Evolutionary conservation across 2,329 filamentous ascomycete species (phyloP), one percentile per base, ranked within the genome.

Genomic region (Ascochyta fabae): DNA sequence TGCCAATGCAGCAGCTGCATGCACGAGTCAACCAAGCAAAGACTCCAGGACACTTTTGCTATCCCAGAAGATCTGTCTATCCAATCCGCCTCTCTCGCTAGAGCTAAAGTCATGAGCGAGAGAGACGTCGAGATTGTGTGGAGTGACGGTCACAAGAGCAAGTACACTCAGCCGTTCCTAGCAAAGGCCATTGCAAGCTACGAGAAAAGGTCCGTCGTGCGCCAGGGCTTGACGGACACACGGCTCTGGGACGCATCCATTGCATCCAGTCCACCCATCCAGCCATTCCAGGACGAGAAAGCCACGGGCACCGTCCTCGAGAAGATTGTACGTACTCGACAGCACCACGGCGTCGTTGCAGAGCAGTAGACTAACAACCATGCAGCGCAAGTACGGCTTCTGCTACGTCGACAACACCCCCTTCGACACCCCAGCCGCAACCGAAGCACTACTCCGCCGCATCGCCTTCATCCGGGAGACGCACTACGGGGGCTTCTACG

Each of bases 401-500:
- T 90, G 84, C 65, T 94, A 94, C 68, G 85, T 97, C 15, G 82
- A 87, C 43, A 80, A 82, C 39, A 88, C 88, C 13, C 91, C 92
- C 12, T 54, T 60, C 22, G 41, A 60, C 1, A 83, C 83, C 5
- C 89, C 91, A 0, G 81, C 88, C 61, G 83, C 87, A 6, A 97
- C 93, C 0, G 77, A 94, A 74, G 73, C 79, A n/a, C 81, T 97
- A 1, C 80, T 98, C 2, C 84, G 91, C 69, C 86, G 87, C 50
- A 96, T 99, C 60, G 86, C 92, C 0, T 94, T 94, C 61, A 93
- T 98, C 66, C 86, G 93, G 16, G 83, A 88, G 58, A 99, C 95
- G 0, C 95, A 98, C 73, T 99, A 98, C 75, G 94, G 86, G 59
- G 87, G 84, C 26, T 90, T 90, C 75, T 90, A 88, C 80, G 94